Conservation (phyloP, 331 rosid genomes). For the Saraca asoca region DNA sequence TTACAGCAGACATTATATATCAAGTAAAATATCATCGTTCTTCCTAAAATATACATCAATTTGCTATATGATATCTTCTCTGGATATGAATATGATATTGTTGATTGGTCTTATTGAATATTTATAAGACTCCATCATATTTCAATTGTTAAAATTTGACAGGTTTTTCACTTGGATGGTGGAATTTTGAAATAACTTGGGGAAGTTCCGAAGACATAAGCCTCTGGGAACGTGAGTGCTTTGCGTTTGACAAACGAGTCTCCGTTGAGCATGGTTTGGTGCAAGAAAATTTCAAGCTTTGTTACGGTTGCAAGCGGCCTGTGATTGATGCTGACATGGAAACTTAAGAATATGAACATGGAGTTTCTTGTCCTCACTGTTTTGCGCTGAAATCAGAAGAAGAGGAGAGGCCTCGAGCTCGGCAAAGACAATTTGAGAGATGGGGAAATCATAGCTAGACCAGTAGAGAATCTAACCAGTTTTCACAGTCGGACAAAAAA, state of each 20-base stretch:
- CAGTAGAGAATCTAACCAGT: slow-evolving; percentile 35
- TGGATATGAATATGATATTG: too few species aligned
- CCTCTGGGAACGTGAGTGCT: slow-evolving; percentile 95
- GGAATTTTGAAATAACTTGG: slow-evolving; percentile 94
- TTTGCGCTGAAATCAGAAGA: slow-evolving; percentile 66
- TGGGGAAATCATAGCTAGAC: slow-evolving; percentile 92
- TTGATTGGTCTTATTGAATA: too few species aligned
- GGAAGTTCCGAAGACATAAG: slow-evolving; percentile 75
- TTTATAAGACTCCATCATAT: too few species aligned
- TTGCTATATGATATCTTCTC: too few species aligned
- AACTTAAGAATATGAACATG: slow-evolving; percentile 70
- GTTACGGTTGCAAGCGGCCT: slow-evolving; percentile 94
- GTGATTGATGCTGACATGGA: slow-evolving; percentile 90
- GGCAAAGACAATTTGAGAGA: slow-evolving; percentile 84
- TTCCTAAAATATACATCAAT: too few species aligned
- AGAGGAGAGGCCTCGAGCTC: slow-evolving; percentile 91
- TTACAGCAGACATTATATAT: too few species aligned
- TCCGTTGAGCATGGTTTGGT: slow-evolving; percentile 88
- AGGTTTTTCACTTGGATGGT: slow-evolving; percentile 97
- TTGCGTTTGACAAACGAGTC: slow-evolving; percentile 89
- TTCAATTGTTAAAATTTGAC: too few species aligned
- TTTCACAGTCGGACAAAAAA: slow-evolving; percentile 57
- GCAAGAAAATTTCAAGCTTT: slow-evolving; percentile 83
- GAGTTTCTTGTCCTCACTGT: slow-evolving; percentile 83
- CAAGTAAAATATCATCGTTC: too few species aligned